Conservation (phyloP, 2,329 filamentous ascomycete genomes). For the Fusarium avenaceum region DNA sequence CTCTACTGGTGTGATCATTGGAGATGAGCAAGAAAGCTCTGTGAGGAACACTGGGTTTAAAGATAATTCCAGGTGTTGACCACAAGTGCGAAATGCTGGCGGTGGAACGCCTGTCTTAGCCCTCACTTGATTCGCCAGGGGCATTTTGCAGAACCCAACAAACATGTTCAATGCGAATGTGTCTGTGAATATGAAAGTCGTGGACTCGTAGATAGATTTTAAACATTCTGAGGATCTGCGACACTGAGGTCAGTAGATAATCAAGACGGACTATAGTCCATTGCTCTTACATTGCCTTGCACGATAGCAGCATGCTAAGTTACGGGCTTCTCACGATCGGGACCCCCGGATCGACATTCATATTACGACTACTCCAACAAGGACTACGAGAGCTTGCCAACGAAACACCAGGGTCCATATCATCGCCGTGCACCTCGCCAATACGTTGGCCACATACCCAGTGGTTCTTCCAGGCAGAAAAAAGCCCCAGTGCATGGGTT, state of each 20-base stretch:
- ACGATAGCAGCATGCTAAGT: slow-evolving; percentile 10
- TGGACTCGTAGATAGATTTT: slow-evolving; percentile 10
- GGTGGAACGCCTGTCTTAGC: background rate
- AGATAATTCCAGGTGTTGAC: slow-evolving; percentile 16
- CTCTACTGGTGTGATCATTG: background rate
- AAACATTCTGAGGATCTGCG: slow-evolving; percentile 16
- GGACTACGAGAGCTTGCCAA: background rate
- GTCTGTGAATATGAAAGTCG: slow-evolving; percentile 17
- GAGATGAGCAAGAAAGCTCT: background rate
- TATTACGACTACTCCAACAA: background rate
- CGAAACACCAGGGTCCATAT: background rate
- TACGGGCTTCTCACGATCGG: background rate
- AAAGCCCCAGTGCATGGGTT: background rate
- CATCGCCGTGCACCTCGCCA: background rate
- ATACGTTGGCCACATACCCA: background rate
- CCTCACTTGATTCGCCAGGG: background rate
- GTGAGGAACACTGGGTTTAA: slow-evolving; percentile 1
- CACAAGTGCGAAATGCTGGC: slow-evolving; percentile 8
- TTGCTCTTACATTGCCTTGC: slow-evolving; percentile 9
- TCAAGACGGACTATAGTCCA: background rate
- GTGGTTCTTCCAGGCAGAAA: slow-evolving; percentile 4
- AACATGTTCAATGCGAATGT: slow-evolving; percentile 3
- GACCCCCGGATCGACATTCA: too few species aligned
- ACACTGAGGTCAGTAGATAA: background rate
- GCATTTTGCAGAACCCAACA: slow-evolving; percentile 12